Percentiles rank a stretch among this genome's conserved stretches.
phyloP scores from a whole-genome alignment of 192 early-diverging fungal species.

The Backusella australiensis region DNA sequence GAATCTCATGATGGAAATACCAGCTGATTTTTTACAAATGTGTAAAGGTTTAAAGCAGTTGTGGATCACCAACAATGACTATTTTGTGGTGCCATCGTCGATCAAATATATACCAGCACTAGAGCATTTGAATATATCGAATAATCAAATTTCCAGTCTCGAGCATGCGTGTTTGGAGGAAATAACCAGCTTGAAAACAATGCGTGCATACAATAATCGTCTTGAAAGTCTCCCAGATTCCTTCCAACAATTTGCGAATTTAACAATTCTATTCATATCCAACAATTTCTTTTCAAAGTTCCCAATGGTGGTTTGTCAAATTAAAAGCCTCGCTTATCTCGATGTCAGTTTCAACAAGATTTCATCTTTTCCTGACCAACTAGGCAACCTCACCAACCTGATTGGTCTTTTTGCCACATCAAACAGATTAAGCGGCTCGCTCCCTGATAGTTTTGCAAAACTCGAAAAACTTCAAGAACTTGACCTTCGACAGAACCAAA shows the following conservation, averaged over 20 bases:
- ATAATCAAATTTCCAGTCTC: constrained; percentile 69
- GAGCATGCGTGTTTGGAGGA: constrained; percentile 58
- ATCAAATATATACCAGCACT: constrained; percentile 60
- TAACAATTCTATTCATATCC: constrained; percentile 70
- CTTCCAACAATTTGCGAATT: constrained; percentile 49
- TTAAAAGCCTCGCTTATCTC: constrained; percentile 62
- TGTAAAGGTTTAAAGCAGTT: constrained; percentile 68
- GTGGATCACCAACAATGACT: constrained; percentile 67
- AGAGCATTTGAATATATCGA: constrained; percentile 73
- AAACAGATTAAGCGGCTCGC: constrained; percentile 66
- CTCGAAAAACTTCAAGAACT: constrained; percentile 65
- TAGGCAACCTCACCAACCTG: constrained; percentile 63
- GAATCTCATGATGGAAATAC: constrained; percentile 79
- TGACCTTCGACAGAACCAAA: constrained; percentile 79
- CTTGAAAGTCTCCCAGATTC: constrained; percentile 66
- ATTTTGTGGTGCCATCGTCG: constrained; percentile 64
- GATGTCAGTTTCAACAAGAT: constrained; percentile 87
- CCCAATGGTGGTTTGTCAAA: constrained; percentile 60
- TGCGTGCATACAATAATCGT: constrained; percentile 73
- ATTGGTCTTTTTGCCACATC: constrained; percentile 63
- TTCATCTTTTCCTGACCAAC: constrained; percentile 63
- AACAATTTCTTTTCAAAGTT: constrained; percentile 77
- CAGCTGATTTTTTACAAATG: constrained; percentile 76
- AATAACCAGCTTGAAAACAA: constrained; percentile 52
- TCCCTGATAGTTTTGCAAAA: constrained; percentile 60